Evolutionary conservation across 2,329 filamentous ascomycete genomes (phyloP), one percentile per base, ranked within the genome.

Genomic region (Alternaria sp.): DNA sequence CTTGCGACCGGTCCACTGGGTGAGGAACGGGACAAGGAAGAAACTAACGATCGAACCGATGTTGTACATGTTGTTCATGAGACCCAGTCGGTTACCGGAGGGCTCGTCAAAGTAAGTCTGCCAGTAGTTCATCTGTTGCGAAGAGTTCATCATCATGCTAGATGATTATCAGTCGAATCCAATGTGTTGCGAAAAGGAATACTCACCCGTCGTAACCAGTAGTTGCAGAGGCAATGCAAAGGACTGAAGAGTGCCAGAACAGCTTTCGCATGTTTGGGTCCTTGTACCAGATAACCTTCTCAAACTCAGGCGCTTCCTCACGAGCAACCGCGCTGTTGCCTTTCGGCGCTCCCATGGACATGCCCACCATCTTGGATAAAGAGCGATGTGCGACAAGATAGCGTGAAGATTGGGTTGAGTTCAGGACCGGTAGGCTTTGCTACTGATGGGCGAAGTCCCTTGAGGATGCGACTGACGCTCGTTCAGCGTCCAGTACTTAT

Each of bases 191-290:
- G 30, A 20, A 8, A n/a, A 20, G 53, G 5, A 7, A 24, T 16
- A 62, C 79, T 62, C 75, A 85, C 83, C 83, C 82, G 82, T 86
- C 83, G 72, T 85, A 85, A 70, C 83, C 82, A 39, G 84, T 86
- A 34, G 85, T 86, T 18, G 85, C 85, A 16, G 85, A 87, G 47
- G 83, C 83, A 66, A 86, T 71, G 61, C 82, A 84, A 47, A 85
- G 81, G 55, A 85, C 68, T 57, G 80, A 74, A 38, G 81, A 81
- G 67, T 81, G 84, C 67, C 83, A 83, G 77, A 86, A 87, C 18
- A 87, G 78, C 75, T 84, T 83, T 69, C 85, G 79, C 74, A 87
- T 79, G 46, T 84, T 84, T 14, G 84, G 83, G 7, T 86, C 82
- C 68, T 81, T 84, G 42, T 71, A 82, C 85, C 85, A 87, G 65